Evolutionary conservation across 2,329 filamentous ascomycete species (phyloP).

Genomic region (Akanthomyces lecanii): DNA sequence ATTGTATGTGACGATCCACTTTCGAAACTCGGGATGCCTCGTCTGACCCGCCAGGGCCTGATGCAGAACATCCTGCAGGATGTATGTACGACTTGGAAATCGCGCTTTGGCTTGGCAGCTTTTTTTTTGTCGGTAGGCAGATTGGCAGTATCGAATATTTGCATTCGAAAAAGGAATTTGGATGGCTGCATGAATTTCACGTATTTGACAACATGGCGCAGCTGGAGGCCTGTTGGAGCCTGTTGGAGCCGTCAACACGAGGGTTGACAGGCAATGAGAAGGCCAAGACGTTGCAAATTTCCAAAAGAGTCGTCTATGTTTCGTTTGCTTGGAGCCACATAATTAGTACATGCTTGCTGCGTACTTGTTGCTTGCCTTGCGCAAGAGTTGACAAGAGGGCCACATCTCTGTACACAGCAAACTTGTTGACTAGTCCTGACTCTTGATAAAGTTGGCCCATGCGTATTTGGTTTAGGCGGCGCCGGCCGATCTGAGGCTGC

Average conservation of each 20-base stretch:
- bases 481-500: background rate
- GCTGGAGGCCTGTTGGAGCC: background rate
- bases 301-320: background rate
- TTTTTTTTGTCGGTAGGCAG: background rate
- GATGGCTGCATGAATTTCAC: background rate
- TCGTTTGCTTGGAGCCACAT: too few relatives aligned
- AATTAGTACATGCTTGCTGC: background rate
- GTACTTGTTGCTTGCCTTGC: background rate
- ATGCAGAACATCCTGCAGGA: background rate
- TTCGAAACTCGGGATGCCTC: slow-evolving; percentile 11
- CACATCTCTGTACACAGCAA: background rate
- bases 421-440: background rate
- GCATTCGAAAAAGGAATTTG: background rate
- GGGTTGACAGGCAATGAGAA: background rate
- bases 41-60: background rate
- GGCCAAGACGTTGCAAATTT: background rate
- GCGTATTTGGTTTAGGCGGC: background rate
- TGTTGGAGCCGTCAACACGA: background rate
- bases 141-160: background rate
- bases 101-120: background rate
- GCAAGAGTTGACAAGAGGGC: background rate
- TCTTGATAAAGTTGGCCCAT: background rate
- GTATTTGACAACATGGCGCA: background rate
- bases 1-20: slow-evolving; percentile 9
- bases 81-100: background rate